These are phyloP conservation scores for Chlorella sp. DNA, from an alignment of 139 green algal genomes.

Conservation along the genomic window DNA sequence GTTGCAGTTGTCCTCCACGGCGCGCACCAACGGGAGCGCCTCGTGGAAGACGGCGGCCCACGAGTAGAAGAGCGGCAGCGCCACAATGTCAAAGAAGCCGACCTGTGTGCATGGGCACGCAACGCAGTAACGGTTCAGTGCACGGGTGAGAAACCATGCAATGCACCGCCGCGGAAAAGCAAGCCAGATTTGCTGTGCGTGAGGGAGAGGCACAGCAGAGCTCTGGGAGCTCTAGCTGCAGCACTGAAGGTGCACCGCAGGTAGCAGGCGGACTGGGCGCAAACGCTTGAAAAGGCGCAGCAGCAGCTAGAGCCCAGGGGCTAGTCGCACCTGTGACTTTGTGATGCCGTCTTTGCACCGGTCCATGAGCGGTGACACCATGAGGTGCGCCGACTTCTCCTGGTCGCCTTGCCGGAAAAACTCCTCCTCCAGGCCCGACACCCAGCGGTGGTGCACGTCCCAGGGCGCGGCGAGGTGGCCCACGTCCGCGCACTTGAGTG, in stretches of 20 bases:
- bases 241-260: no score
- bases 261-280: not conserved
- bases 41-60: slow-evolving; percentile 29
- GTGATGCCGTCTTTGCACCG: slow-evolving; percentile 44
- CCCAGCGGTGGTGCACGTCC: slow-evolving; percentile 43
- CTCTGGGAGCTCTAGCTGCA: no score
- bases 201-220: no score
- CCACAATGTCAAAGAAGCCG: slow-evolving; percentile 50
- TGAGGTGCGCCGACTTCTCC: slow-evolving; percentile 29
- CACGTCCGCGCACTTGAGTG: slow-evolving; percentile 46
- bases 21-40: slow-evolving; percentile 30
- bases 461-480: slow-evolving; percentile 41
- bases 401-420: slow-evolving; percentile 50
- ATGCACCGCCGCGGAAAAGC: no score
- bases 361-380: slow-evolving; percentile 48
- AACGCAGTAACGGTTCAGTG: no score
- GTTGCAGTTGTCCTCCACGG: slow-evolving; percentile 41
- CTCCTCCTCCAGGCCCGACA: slow-evolving; percentile 47
- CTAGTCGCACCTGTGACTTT: slow-evolving; percentile 37
- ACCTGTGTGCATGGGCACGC: no score
- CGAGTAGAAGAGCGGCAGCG: slow-evolving; percentile 40
- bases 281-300: no score
- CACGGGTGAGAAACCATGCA: no score
- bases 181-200: no score
- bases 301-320: no score